Conservation (phyloP, 1,284 basidiomycete genomes). For the Crocinoboletus sp. region DNA sequence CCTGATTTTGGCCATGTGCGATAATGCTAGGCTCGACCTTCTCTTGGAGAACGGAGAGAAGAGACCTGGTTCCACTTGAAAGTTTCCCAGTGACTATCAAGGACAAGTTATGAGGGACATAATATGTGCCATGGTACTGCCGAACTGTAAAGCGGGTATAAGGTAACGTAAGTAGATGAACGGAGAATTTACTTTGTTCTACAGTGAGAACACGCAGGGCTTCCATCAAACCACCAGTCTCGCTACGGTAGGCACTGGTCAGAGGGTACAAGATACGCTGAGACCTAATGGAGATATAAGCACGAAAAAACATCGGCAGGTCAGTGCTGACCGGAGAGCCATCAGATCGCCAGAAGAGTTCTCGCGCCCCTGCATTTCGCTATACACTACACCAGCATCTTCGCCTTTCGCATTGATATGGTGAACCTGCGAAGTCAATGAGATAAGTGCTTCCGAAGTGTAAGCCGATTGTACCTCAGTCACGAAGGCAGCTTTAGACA, state of each 20-base stretch:
- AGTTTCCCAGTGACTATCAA: constrained; percentile 81
- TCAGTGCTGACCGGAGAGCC: constrained; percentile 63
- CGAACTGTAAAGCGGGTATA: constrained; percentile 54
- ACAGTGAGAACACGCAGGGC: constrained; percentile 84
- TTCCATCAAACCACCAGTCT: constrained; percentile 96
- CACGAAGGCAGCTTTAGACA: constrained; percentile 86
- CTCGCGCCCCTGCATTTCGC: constrained; percentile 98
- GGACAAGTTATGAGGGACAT: constrained; percentile 92
- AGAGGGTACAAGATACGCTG: constrained; percentile 80
- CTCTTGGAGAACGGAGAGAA: constrained; percentile 75
- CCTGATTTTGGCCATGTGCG: constrained; percentile 64
- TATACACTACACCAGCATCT: constrained; percentile 96
- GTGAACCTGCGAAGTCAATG: constrained; percentile 57
- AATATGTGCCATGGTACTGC: constrained; percentile 87
- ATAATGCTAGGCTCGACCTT: constrained; percentile 81
- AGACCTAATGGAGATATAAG: constrained; percentile 43
- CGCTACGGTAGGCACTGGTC: constrained; percentile 89
- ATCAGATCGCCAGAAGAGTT: constrained; percentile 91
- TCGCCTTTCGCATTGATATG: constrained; percentile 91
- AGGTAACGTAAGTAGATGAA: constrained; percentile 3
- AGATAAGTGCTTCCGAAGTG: background rate
- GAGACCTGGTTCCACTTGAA: constrained; percentile 60
- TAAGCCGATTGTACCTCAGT: constrained; percentile 65
- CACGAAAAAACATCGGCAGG: background rate
- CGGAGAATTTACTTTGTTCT: constrained; percentile 70